Base-by-base conservation (phyloP, 2,329 filamentous ascomycete genomes). In the Zelopaecilomyces penicillatus region DNA sequence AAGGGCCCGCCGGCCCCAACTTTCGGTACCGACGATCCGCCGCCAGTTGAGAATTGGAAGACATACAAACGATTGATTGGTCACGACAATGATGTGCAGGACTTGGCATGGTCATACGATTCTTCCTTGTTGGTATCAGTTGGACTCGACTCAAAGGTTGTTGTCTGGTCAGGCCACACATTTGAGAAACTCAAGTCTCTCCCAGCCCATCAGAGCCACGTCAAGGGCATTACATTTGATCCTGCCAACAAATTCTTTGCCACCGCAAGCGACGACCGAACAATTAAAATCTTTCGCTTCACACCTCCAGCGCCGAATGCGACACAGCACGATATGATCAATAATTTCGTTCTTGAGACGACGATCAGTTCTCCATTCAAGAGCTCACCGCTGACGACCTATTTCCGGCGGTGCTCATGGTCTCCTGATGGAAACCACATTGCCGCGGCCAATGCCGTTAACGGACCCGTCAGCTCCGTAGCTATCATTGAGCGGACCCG, bases 161-260 rank as follows among this genome's bases (percentile, higher is more conserved):
- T 98, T 7, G 85, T 98, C 26, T 98, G 93, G 93, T 97, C 91
- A 1, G 94, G 93, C 1, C 85, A 94, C 65, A 97, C 90, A 0
- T 98, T 98, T 56, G 93, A 98, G 69, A 97, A 95, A 69, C 76
- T 98, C 53, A 97, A 97, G 75, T 91, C 88, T 3, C 71, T 98
- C 5, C 82, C 89, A 2, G 84, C 90, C 47, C 93, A 98, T 65
- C 88, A 95, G 63, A 96, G 89, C 63, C 94, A 97, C 62, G 93
- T 98, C 69, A 98, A 98, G 65, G 93, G 94, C 50, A 94, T 98
- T 57, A 95, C 91, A 0, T 98, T 98, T 60, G 93, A 98, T 61
- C 93, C 93, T 1, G 93, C 93, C 36, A 97, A 97, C 70, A 98
- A 97, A 63, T 98, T 95, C 71, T 98, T 98, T 65, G 93, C 94